Conservation (phyloP, 495 filamentous ascomycete species). For the Lasiosphaeriaceae sp. region DNA sequence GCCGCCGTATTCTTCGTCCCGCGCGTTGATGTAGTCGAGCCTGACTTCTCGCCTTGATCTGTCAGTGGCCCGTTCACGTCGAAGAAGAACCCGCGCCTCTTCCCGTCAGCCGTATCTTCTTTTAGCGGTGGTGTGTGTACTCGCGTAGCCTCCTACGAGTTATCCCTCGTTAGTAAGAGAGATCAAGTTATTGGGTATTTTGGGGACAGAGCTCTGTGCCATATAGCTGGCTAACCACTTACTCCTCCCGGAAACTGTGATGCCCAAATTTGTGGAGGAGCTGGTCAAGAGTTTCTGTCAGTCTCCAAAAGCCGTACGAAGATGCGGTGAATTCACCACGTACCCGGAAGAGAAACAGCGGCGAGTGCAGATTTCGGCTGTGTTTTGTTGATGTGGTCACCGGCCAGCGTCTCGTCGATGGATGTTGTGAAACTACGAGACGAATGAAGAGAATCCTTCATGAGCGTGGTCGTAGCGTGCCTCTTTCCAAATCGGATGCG, state of each 20-base stretch:
- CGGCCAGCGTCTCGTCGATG: not conserved
- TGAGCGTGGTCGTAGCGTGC: not conserved
- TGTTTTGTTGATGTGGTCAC: not conserved
- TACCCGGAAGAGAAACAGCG: not conserved
- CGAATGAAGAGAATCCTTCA: not conserved
- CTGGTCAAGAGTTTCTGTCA: not conserved
- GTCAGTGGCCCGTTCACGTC: constrained; percentile 29
- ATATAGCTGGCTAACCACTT: not conserved
- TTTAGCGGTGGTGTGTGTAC: constrained; percentile 45
- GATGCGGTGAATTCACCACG: not conserved
- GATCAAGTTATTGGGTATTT: not conserved
- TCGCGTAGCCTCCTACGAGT: constrained; percentile 41
- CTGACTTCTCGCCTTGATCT: constrained; percentile 5
- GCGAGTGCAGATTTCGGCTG: not conserved
- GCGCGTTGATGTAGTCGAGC: constrained; percentile 11
- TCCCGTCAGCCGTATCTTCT: constrained; percentile 24
- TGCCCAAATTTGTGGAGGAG: constrained; percentile 5
- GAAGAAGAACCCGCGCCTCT: constrained; percentile 46
- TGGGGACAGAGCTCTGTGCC: no score
- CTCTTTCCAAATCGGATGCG: not conserved
- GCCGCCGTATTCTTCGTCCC: not conserved
- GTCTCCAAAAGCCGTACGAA: not conserved
- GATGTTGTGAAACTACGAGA: not conserved
- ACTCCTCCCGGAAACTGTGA: constrained; percentile 24
- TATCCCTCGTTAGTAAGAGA: constrained; percentile 1